A percentile compares a stretch with the other conserved stretches of the same genome.
These are phyloP conservation scores for Colletotrichum tofieldiae DNA, from an alignment of 2,329 filamentous ascomycete species.

Conservation along the genomic window DNA sequence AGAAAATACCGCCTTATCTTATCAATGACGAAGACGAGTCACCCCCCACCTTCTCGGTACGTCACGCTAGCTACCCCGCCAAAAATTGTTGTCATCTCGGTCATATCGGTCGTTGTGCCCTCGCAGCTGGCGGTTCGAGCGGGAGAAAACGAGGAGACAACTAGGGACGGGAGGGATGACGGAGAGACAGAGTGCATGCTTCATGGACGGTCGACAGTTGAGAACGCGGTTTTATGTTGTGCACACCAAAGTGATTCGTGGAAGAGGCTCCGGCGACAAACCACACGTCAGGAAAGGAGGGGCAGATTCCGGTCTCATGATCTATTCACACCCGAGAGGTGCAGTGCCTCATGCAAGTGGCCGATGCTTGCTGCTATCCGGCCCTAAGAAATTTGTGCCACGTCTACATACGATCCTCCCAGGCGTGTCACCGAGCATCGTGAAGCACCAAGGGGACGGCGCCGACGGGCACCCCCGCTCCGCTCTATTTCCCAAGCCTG, in stretches of 20 bases:
- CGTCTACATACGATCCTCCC: neutral
- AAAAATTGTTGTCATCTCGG: slow-evolving; percentile 32
- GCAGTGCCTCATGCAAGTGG: slow-evolving; percentile 27
- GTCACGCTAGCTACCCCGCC: slow-evolving; percentile 29
- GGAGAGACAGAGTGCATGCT: neutral
- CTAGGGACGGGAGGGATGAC: neutral
- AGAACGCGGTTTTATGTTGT: slow-evolving; percentile 6
- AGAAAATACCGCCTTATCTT: slow-evolving; percentile 3
- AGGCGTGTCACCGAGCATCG: neutral
- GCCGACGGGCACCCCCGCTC: neutral
- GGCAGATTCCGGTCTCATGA: slow-evolving; percentile 23
- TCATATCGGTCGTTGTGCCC: neutral
- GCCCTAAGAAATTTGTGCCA: slow-evolving; percentile 10
- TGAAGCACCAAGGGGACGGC: neutral
- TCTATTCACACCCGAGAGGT: slow-evolving; percentile 23
- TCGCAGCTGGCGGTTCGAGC: slow-evolving; percentile 5
- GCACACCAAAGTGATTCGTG: slow-evolving; percentile 2
- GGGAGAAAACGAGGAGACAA: slow-evolving; percentile 20
- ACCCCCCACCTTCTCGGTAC: slow-evolving; percentile 34
- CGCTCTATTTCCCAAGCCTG: slow-evolving; percentile 66
- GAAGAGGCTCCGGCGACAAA: neutral
- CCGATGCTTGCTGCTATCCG: slow-evolving; percentile 11
- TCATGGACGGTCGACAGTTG: neutral
- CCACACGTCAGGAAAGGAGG: slow-evolving; percentile 10
- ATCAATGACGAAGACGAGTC: slow-evolving; percentile 1